These are phyloP conservation scores for Phytophthora hybrid DNA, from an alignment of 352 stramenopile species.

Conservation along the genomic window DNA sequence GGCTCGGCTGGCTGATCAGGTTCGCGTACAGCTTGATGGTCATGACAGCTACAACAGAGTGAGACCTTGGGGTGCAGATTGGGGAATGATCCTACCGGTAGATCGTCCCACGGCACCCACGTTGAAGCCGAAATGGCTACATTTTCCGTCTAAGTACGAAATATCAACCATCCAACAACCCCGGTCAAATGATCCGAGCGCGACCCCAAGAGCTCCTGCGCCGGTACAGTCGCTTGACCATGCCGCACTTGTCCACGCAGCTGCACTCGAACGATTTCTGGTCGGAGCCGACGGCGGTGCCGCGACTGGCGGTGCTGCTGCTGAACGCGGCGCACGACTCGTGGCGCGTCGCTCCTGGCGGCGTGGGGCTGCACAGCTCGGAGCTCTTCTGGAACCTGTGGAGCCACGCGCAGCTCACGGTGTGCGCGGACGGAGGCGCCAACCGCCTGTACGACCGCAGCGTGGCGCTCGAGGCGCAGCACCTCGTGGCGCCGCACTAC, in stretches of 20 bases:
- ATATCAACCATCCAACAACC: neutral
- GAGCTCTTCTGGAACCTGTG: slow-evolving; percentile 82
- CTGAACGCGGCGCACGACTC: slow-evolving; percentile 61
- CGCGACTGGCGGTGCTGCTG: slow-evolving; percentile 67
- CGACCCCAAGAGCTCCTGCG: neutral
- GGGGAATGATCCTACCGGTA: neutral
- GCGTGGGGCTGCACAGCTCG: slow-evolving; percentile 24
- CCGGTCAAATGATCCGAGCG: no score
- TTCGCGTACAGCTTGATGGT: slow-evolving; percentile 44
- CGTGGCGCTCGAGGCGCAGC: slow-evolving; percentile 41
- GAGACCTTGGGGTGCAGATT: neutral
- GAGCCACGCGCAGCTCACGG: slow-evolving; percentile 64
- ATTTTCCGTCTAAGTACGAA: neutral
- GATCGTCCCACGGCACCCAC: neutral
- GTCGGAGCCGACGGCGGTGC: slow-evolving; percentile 45
- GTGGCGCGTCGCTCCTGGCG: slow-evolving; percentile 47
- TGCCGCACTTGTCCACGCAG: slow-evolving; percentile 16
- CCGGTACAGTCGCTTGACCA: neutral
- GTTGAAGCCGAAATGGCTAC: neutral
- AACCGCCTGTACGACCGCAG: slow-evolving; percentile 93
- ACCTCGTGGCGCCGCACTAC: slow-evolving; percentile 80
- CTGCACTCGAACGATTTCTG: slow-evolving; percentile 71
- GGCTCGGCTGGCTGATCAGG: slow-evolving; percentile 38
- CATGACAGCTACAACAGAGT: slow-evolving; percentile 14
- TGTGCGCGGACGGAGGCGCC: slow-evolving; percentile 96